These are phyloP conservation scores for Chernovozyma aurita DNA, from an alignment of 1,139 yeast genomes.

Conservation along the genomic window DNA sequence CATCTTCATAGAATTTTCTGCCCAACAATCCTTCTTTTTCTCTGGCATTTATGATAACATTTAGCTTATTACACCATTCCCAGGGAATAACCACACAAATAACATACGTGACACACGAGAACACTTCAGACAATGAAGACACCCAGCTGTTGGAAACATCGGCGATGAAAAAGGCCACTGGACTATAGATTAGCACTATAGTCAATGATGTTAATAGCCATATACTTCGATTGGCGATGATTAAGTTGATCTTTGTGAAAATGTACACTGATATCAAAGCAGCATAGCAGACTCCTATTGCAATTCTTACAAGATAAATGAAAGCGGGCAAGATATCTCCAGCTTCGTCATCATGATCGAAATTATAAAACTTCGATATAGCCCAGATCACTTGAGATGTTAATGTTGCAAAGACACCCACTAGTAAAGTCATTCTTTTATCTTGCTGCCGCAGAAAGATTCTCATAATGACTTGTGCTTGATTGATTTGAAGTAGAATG, in stretches of 20 bases:
- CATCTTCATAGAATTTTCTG: conserved; percentile 72
- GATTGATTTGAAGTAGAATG: conserved; percentile 61
- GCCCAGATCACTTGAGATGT: conserved; percentile 70
- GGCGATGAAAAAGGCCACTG: conserved; percentile 72
- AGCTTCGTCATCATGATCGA: conserved; percentile 34
- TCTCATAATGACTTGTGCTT: conserved; percentile 72
- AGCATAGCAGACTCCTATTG: conserved; percentile 69
- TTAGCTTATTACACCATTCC: conserved; percentile 82
- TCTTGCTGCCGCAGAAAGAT: conserved; percentile 69
- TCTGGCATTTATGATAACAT: conserved; percentile 54
- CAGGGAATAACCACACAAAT: conserved; percentile 74
- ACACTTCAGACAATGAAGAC: conserved; percentile 66
- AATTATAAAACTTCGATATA: conserved; percentile 48
- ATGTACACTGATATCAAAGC: conserved; percentile 60
- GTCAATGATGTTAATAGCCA: conserved; percentile 59
- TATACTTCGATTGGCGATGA: conserved; percentile 45
- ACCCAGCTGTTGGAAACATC: conserved; percentile 74
- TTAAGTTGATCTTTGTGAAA: conserved; percentile 49
- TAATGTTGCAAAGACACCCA: conserved; percentile 56
- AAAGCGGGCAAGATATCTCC: conserved; percentile 72
- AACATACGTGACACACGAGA: conserved; percentile 69
- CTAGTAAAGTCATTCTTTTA: conserved; percentile 57
- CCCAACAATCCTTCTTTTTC: conserved; percentile 82
- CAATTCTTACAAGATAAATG: conserved; percentile 71
- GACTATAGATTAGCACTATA: conserved; percentile 54